Percentiles rank a stretch among this genome's conserved stretches.
phyloP scores from a whole-genome alignment of 805 yeast genomes.

The Myxozyma sirexii region DNA sequence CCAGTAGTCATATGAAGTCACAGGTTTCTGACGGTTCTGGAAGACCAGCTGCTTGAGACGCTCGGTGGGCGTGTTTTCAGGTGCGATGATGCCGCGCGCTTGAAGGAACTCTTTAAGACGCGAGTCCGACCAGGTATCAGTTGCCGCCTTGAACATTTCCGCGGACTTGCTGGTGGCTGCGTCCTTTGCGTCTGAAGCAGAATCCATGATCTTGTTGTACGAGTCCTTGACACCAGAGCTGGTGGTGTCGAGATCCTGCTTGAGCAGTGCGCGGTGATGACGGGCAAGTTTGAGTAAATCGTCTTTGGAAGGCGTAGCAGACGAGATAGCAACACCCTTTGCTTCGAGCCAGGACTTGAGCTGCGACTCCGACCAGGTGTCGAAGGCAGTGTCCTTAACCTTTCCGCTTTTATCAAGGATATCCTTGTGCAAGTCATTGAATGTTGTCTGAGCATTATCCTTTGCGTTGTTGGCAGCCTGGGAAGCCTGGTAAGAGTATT shows the following conservation, averaged over 20 bases:
- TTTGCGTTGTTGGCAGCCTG: conserved; percentile 2
- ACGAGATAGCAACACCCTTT: conserved; percentile 41
- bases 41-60: conserved; percentile 50
- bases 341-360: conserved; percentile 49
- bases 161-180: conserved; percentile 21
- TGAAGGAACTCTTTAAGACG: conserved; percentile 42
- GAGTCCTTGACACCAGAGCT: conserved; percentile 26
- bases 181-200: conserved; percentile 34
- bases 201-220: conserved; percentile 4
- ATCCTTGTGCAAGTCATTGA: conserved; percentile 40
- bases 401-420: conserved; percentile 45
- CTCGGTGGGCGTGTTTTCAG: conserved; percentile 41
- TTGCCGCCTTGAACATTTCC: conserved; percentile 35
- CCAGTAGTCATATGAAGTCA: conserved; percentile 47
- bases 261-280: conserved; percentile 41
- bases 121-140: conserved; percentile 43
- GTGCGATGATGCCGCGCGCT: conserved; percentile 43
- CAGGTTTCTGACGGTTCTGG: conserved; percentile 46
- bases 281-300: conserved; percentile 38
- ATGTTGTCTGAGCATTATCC: conserved; percentile 24
- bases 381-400: conserved; percentile 45
- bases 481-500: conserved; percentile 23
- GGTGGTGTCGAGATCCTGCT: conserved; percentile 36
- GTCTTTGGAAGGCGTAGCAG: conserved; percentile 19
- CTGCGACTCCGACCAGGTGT: conserved; percentile 48